Base-by-base conservation (phyloP, 1,284 basidiomycete species). In the Exobasidium rhododendri region DNA sequence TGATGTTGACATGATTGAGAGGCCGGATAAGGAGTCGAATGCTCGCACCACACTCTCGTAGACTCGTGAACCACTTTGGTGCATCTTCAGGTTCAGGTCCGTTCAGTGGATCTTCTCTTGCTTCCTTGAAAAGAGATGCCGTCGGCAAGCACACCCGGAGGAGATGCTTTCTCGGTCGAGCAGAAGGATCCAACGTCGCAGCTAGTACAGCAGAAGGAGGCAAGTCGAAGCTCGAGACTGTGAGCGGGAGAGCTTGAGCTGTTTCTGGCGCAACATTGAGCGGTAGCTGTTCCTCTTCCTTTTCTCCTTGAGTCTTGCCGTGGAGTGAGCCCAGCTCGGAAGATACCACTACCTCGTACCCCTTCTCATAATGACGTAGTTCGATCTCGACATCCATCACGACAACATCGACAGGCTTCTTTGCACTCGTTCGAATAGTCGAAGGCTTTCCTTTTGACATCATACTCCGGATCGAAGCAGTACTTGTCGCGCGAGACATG, bases 171-270 rank as follows among this genome's bases (percentile, higher is more conserved):
- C 73, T 72, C 3, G 73, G 71, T n/a, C 73, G 65, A 2, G 68
- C 69, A 2, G 67, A 66, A 0, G 73, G 67, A 53, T 73, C 69
- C 1, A 75, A 69, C 22, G 77, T 78, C 2, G 77, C 77, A 0
- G 74, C 77, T 6, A 76, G 67, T n/a, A 78, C 66, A 2, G 77
- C 75, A 28, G 73, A 74, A 6, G 77, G 75, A 10, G 75, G 77
- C 46, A 77, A 58, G 40, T 79, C 77, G 56, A 69, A 71, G 7
- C 74, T 66, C 11, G 57, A 56, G 24, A 73, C 59, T 24, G 67
- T 60, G 24, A 74, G 57, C 11, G 77, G 75, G 32, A 78, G 51
- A 20, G 47, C 47, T 50, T 28, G n/a, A 6, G 47, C 20, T 50
- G 47, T 26, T 26, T 50, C 47, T 24, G 47, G 20, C 17, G 35